Percentiles rank a stretch among this genome's conserved stretches.
These are phyloP conservation scores for Monosporozyma yasuniensis DNA, from an alignment of 805 yeast species.

Conservation along the genomic window DNA sequence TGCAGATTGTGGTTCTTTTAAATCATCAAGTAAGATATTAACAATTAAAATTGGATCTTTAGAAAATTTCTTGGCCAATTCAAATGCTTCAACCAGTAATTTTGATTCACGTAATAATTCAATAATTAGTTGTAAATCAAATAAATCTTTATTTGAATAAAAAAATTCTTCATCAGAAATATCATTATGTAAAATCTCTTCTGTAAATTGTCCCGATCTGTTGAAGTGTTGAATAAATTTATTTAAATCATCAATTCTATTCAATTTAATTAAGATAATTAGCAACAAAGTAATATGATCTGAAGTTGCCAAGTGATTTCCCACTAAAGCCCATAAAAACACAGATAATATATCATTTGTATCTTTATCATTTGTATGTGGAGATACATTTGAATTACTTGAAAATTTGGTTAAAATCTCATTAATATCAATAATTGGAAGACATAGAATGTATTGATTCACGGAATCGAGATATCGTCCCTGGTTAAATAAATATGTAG, in stretches of 20 bases:
- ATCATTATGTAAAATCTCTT: constrained; percentile 25
- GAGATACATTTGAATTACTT: background rate
- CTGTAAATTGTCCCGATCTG: constrained; percentile 21
- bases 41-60: constrained; percentile 70
- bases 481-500: constrained; percentile 59
- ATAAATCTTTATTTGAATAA: constrained; percentile 28
- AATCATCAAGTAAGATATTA: constrained; percentile 59
- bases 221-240: constrained; percentile 41
- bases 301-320: constrained; percentile 46
- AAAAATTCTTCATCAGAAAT: constrained; percentile 32
- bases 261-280: constrained; percentile 72
- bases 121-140: constrained; percentile 62
- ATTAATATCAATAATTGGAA: constrained; percentile 53
- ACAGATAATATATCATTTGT: constrained; percentile 45
- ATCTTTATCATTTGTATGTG: constrained; percentile 5
- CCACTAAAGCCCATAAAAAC: constrained; percentile 55
- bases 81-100: constrained; percentile 56
- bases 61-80: constrained; percentile 52
- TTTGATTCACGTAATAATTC: constrained; percentile 65
- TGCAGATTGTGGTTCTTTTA: constrained; percentile 51
- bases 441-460: constrained; percentile 56
- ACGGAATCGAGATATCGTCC: constrained; percentile 64
- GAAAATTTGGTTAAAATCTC: constrained; percentile 72
- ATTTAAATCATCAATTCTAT: constrained; percentile 47
- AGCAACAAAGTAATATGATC: constrained; percentile 77